Evolutionary conservation across 2,329 filamentous ascomycete genomes (phyloP).

Genomic region (Penicillium oxalicum): DNA sequence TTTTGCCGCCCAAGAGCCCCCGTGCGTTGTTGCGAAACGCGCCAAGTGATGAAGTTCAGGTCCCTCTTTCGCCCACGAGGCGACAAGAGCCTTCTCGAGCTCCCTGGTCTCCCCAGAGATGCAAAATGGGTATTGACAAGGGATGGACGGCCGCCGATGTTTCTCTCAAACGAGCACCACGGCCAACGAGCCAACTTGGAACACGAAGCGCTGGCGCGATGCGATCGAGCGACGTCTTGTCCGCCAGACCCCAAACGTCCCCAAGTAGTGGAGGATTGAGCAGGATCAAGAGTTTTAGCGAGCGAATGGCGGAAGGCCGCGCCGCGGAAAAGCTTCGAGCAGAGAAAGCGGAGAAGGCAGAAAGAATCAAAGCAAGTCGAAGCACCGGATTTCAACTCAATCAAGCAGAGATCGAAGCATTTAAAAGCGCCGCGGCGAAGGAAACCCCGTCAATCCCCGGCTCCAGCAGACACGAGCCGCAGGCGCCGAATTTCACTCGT

Average conservation of each 20-base stretch:
- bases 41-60: constrained; percentile 51
- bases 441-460: constrained; percentile 20
- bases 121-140: constrained; percentile 83
- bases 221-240: constrained; percentile 18
- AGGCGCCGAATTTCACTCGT: constrained; percentile 53
- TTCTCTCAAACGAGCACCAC: constrained; percentile 66
- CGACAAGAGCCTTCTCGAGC: constrained; percentile 44
- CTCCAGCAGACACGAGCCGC: constrained; percentile 46
- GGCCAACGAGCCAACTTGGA: constrained; percentile 28
- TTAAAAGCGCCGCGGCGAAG: constrained; percentile 35
- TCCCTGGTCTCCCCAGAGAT: constrained; percentile 69
- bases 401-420: constrained; percentile 39
- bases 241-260: constrained; percentile 23
- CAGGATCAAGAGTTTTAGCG: constrained; percentile 65
- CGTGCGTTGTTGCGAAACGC: constrained; percentile 12
- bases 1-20: constrained; percentile 11
- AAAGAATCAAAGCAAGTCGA: constrained; percentile 35
- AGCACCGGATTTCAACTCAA: constrained; percentile 41
- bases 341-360: constrained; percentile 35
- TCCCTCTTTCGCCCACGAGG: constrained; percentile 67
- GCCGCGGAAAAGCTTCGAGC: constrained; percentile 35
- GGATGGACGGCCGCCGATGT: constrained; percentile 73
- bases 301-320: constrained; percentile 68
- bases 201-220: constrained; percentile 23
- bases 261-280: constrained; percentile 20